phyloP scores from a whole-genome alignment of 257 asterid species.

The Echites panduratus region DNA sequence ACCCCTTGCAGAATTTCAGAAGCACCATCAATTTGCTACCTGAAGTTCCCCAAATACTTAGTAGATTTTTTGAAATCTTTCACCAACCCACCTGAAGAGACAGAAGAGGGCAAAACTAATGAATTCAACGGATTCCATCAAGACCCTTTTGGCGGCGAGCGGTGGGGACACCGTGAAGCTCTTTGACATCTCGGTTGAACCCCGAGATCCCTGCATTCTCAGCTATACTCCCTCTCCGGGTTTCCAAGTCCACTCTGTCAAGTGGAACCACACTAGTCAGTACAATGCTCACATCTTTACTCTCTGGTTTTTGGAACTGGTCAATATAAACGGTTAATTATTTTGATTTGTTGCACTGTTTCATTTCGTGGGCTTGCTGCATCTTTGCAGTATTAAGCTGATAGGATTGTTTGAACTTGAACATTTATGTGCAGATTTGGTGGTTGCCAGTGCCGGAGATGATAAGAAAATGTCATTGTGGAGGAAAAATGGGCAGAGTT shows the following conservation, averaged over 20 bases:
- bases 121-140: conserved; percentile 61
- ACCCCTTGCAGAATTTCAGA: neutral
- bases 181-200: conserved; percentile 78
- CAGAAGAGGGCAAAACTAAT: conserved; percentile 14
- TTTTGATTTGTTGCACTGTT: conserved; percentile 12
- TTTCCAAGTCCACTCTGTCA: conserved; percentile 67
- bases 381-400: conserved; percentile 6
- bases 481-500: conserved; percentile 74
- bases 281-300: conserved; percentile 12
- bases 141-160: conserved; percentile 61
- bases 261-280: conserved; percentile 98
- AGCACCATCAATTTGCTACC: neutral
- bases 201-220: conserved; percentile 80
- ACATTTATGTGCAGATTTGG: conserved; percentile 52
- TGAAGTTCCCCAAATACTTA: neutral
- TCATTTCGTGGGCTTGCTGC: neutral
- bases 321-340: conserved; percentile 4
- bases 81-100: neutral
- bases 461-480: conserved; percentile 74
- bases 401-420: neutral
- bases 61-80: neutral
- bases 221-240: conserved; percentile 70
- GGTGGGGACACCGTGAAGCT: conserved; percentile 94
- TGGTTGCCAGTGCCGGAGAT: conserved; percentile 89
- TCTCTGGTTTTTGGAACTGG: neutral